phyloP scores from a whole-genome alignment of 116 monocot genomes.

The Trichopus zeylanicus region DNA sequence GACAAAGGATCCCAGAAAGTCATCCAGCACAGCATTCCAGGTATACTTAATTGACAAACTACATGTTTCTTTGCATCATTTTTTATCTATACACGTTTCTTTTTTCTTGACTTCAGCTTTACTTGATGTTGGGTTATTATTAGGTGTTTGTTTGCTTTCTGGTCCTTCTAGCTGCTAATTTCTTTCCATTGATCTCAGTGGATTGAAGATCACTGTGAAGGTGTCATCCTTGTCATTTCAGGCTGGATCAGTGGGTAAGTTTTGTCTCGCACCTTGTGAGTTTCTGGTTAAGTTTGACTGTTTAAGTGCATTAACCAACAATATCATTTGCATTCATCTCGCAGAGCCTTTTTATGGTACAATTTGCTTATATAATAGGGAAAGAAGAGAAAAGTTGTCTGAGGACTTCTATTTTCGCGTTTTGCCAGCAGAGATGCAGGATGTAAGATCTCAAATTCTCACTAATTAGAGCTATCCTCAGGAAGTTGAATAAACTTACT shows the following conservation, averaged over 20 bases:
- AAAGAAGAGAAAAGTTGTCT: slow-evolving; percentile 89
- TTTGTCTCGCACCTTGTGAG: not conserved
- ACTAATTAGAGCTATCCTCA: not conserved
- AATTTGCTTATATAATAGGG: slow-evolving; percentile 95
- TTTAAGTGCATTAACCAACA: not conserved
- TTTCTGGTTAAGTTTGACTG: slow-evolving; percentile 1
- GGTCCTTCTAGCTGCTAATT: slow-evolving; percentile 2
- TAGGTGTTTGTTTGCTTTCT: too few relatives aligned
- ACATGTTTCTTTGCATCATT: not conserved
- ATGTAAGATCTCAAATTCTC: slow-evolving; percentile 43
- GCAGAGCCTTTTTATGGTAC: slow-evolving; percentile 98
- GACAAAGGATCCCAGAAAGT: slow-evolving; percentile 73
- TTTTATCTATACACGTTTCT: not conserved
- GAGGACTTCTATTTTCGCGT: slow-evolving; percentile 89
- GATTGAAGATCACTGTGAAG: slow-evolving; percentile 85
- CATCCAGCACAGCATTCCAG: slow-evolving; percentile 52
- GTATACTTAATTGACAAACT: slow-evolving; percentile 16
- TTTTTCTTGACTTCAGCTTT: not conserved
- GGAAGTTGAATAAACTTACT: not conserved
- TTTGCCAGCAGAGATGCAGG: slow-evolving; percentile 60
- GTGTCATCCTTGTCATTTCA: slow-evolving; percentile 86
- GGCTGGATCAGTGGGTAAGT: slow-evolving; percentile 83
- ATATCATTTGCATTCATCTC: slow-evolving; percentile 9
- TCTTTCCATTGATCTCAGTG: slow-evolving; percentile 33
- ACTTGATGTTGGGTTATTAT: too few relatives aligned